Evolutionary conservation across 2,329 filamentous ascomycete genomes (phyloP).

Genomic region (Fusarium musae): DNA sequence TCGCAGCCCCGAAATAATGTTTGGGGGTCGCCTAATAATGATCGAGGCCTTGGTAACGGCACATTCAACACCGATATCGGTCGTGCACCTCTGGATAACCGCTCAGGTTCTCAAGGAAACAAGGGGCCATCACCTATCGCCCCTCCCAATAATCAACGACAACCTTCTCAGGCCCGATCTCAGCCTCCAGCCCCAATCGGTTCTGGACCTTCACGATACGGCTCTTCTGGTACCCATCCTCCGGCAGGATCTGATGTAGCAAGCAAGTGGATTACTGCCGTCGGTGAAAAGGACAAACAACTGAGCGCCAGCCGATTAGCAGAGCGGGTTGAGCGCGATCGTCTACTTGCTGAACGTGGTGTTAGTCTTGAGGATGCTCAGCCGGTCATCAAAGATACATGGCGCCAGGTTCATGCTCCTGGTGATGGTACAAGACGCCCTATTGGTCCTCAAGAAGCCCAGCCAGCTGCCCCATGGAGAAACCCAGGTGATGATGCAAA

Average conservation of each 20-base stretch:
- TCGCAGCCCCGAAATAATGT: constrained; percentile 72
- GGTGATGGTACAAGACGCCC: constrained; percentile 51
- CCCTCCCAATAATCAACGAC: constrained; percentile 47
- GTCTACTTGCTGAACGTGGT: constrained; percentile 57
- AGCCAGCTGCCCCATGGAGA: constrained; percentile 47
- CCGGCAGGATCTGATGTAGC: constrained; percentile 48
- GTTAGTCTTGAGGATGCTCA: constrained; percentile 58
- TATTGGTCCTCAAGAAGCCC: constrained; percentile 41
- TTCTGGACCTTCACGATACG: constrained; percentile 47
- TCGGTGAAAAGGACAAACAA: constrained; percentile 60
- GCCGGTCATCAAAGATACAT: constrained; percentile 63
- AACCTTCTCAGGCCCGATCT: constrained; percentile 42
- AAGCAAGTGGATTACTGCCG: constrained; percentile 56
- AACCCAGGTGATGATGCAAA: constrained; percentile 43
- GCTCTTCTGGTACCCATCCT: constrained; percentile 45
- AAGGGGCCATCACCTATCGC: constrained; percentile 60
- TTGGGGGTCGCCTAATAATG: constrained; percentile 79
- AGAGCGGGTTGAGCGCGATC: constrained; percentile 56
- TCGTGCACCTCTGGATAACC: constrained; percentile 53
- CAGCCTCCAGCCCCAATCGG: constrained; percentile 49
- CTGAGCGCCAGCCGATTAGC: constrained; percentile 53
- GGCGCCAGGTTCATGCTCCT: constrained; percentile 58
- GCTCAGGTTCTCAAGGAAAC: constrained; percentile 47
- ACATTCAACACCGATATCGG: constrained; percentile 75
- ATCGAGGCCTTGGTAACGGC: constrained; percentile 79